Conservation (phyloP, 768 basidiomycete species). For the Tylopilus sp. region DNA sequence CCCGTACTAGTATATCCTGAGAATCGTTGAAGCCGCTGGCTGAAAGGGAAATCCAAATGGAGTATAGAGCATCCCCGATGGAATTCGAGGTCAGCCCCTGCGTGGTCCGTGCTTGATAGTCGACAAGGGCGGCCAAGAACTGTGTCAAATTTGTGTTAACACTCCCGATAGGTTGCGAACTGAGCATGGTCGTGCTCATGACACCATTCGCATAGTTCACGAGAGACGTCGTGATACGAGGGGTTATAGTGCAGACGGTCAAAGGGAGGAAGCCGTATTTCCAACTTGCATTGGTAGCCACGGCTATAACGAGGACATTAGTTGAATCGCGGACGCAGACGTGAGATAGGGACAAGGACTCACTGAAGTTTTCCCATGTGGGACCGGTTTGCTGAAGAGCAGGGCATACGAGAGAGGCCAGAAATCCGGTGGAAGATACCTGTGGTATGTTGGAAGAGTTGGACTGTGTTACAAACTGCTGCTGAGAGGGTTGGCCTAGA, state of each 20-base stretch:
- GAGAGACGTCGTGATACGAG: conserved; percentile 7
- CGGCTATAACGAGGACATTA: neutral
- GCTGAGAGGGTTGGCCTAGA: neutral
- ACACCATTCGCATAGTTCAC: conserved; percentile 9
- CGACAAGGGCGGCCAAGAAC: conserved; percentile 10
- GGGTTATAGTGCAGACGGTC: conserved; percentile 9
- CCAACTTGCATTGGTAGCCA: conserved; percentile 3
- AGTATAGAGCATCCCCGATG: conserved; percentile 19
- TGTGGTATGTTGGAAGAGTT: neutral
- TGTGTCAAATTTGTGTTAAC: conserved; percentile 2
- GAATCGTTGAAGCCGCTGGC: neutral
- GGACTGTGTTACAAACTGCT: conserved; percentile 2
- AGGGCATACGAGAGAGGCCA: conserved; percentile 1
- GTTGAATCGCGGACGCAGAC: neutral
- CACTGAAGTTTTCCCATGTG: conserved; percentile 2
- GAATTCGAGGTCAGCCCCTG: conserved; percentile 14
- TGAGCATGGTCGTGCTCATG: conserved; percentile 1
- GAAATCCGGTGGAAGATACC: neutral
- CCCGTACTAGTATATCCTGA: too few relatives aligned
- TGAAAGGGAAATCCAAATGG: conserved; percentile 3
- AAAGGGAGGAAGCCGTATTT: conserved; percentile 16
- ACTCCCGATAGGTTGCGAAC: neutral
- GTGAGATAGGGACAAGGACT: neutral
- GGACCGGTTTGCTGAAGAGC: conserved; percentile 1
- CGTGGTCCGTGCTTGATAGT: conserved; percentile 3